Conservation (phyloP, 371 early-diverging fungal species). For the Actinomortierella wolfii region DNA sequence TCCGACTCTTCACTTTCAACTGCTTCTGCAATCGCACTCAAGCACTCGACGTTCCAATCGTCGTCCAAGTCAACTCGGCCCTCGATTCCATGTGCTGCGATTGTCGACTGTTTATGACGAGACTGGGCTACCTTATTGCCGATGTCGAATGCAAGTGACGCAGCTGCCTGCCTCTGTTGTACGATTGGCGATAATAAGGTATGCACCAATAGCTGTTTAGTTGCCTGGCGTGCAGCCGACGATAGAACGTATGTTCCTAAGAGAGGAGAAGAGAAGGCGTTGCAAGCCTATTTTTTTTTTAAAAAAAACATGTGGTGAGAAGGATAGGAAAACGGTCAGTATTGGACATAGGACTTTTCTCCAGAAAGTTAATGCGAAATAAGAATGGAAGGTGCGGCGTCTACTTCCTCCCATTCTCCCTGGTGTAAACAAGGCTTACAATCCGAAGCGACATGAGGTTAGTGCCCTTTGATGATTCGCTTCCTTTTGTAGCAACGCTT, state of each 20-base stretch:
- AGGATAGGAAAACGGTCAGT: neutral
- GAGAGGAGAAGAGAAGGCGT: slow-evolving; percentile 55
- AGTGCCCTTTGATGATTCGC: slow-evolving; percentile 44
- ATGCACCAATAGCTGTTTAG: slow-evolving; percentile 65
- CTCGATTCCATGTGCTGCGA: slow-evolving; percentile 31
- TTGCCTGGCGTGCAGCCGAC: slow-evolving; percentile 52
- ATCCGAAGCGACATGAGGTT: slow-evolving; percentile 61
- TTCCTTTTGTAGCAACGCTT: slow-evolving; percentile 27
- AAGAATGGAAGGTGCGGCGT: too few relatives aligned
- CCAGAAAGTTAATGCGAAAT: too few relatives aligned
- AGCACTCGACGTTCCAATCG: slow-evolving; percentile 71
- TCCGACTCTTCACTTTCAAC: slow-evolving; percentile 64
- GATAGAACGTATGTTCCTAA: slow-evolving; percentile 60
- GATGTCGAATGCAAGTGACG: slow-evolving; percentile 72
- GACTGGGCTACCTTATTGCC: slow-evolving; percentile 51
- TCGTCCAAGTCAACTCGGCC: slow-evolving; percentile 56
- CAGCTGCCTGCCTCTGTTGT: slow-evolving; percentile 66
- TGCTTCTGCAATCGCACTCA: slow-evolving; percentile 66
- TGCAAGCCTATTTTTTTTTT: slow-evolving; percentile 54
- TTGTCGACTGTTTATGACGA: slow-evolving; percentile 13
- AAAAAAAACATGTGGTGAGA: neutral
- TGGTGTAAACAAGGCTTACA: too few relatives aligned
- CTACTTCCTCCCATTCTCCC: too few relatives aligned
- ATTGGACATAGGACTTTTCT: too few relatives aligned
- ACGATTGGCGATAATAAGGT: slow-evolving; percentile 60